phyloP scores from a whole-genome alignment of 331 rosid species.

The Telfairia occidentalis region DNA sequence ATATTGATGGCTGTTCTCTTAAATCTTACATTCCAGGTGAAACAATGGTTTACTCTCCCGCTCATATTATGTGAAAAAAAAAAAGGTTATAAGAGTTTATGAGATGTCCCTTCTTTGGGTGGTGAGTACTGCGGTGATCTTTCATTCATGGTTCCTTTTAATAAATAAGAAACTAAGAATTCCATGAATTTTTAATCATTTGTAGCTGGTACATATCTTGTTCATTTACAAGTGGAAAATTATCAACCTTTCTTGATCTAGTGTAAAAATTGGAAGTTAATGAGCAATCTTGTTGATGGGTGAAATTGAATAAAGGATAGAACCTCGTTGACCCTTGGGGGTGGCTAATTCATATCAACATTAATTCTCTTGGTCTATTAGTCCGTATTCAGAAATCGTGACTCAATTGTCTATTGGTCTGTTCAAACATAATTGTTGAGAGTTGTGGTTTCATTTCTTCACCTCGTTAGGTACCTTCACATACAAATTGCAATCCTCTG shows the following conservation, averaged over 20 bases:
- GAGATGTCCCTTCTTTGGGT: background rate
- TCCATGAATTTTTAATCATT: background rate
- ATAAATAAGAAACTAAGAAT: background rate
- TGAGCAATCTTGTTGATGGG: background rate
- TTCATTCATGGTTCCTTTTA: background rate
- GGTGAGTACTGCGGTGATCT: slow-evolving; percentile 1
- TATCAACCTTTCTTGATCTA: background rate
- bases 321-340: background rate
- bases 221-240: background rate
- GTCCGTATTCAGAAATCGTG: background rate
- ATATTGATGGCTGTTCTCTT: slow-evolving; percentile 58
- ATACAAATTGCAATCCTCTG: background rate
- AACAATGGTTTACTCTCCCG: background rate
- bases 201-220: background rate
- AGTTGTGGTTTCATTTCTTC: background rate
- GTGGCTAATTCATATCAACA: background rate
- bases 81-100: background rate
- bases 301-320: no score
- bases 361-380: background rate
- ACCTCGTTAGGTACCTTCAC: background rate
- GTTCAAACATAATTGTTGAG: background rate
- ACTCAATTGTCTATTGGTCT: background rate
- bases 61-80: background rate
- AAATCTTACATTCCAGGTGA: slow-evolving; percentile 50
- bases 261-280: background rate